A percentile compares a stretch with the other conserved stretches of the same genome.
Conservation (phyloP, 129 eudicot species). For the Arctium lappa region DNA sequence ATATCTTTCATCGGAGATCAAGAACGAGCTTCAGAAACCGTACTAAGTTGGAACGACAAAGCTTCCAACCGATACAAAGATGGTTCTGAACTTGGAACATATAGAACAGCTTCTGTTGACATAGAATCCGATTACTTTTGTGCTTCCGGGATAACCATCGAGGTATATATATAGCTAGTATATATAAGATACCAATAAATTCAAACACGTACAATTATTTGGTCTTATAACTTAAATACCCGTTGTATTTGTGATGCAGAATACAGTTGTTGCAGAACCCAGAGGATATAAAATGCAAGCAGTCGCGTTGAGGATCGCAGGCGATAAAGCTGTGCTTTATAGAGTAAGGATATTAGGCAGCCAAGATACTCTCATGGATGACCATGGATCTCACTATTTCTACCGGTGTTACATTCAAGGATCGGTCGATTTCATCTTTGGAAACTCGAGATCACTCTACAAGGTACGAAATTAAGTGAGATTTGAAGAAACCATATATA, state of each 20-base stretch:
- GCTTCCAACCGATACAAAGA: conserved; percentile 50
- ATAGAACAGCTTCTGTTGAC: conserved; percentile 60
- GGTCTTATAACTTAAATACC: background rate
- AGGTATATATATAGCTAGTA: conserved; percentile 36
- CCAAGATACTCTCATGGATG: conserved; percentile 86
- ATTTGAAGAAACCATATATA: background rate
- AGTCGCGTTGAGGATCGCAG: conserved; percentile 78
- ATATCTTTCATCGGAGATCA: conserved; percentile 73
- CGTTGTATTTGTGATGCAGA: conserved; percentile 34
- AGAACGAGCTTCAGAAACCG: conserved; percentile 40
- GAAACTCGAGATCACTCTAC: conserved; percentile 75
- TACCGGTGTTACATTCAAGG: conserved; percentile 71
- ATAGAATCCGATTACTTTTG: conserved; percentile 77
- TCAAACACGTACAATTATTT: background rate
- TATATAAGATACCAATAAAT: background rate
- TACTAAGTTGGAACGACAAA: conserved; percentile 72
- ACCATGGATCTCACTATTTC: conserved; percentile 63
- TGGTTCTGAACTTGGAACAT: conserved; percentile 67
- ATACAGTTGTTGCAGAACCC: conserved; percentile 49
- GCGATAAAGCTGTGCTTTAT: conserved; percentile 69
- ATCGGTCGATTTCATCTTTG: conserved; percentile 82
- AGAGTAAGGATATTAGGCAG: conserved; percentile 67
- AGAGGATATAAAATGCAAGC: conserved; percentile 70
- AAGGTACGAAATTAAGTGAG: conserved; percentile 30
- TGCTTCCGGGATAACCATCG: conserved; percentile 68